A percentile compares a stretch with the other conserved stretches of the same genome.
Evolutionary conservation across 202 grass and related monocot species (phyloP).

Genomic region (Hordeum pubiflorum): DNA sequence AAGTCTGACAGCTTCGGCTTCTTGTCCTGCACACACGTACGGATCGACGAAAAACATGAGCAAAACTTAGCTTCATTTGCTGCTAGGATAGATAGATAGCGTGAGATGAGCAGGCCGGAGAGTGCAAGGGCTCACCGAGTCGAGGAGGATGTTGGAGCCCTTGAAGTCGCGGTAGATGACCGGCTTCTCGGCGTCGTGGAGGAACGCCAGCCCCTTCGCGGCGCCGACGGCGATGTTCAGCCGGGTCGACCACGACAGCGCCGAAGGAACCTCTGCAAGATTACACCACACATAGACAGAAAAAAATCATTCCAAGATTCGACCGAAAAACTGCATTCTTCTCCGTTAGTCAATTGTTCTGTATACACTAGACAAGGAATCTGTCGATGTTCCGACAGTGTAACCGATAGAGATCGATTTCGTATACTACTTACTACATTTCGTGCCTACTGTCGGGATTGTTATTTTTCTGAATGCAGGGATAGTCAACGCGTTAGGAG

Average conservation of each 20-base stretch:
- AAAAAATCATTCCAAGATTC: background rate
- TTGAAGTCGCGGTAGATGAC: constrained; percentile 93
- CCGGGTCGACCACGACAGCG: constrained; percentile 54
- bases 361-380: background rate
- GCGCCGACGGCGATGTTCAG: constrained; percentile 66
- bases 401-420: too few species aligned
- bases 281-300: background rate
- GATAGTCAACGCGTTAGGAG: background rate
- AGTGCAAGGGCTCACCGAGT: constrained; percentile 35
- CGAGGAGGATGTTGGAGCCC: constrained; percentile 79
- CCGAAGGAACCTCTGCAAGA: constrained; percentile 39
- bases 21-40: constrained; percentile 35
- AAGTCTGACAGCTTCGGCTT: constrained; percentile 92
- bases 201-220: constrained; percentile 69
- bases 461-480: too few species aligned
- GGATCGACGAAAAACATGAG: background rate
- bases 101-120: background rate
- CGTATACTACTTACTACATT: too few species aligned
- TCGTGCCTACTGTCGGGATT: too few species aligned
- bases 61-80: background rate
- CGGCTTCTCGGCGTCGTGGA: constrained; percentile 81
- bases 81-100: too few species aligned
- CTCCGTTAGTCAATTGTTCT: background rate
- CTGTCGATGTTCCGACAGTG: background rate
- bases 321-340: too few species aligned